Evolutionary conservation across 208 protist genomes (phyloP).

Genomic region (Crithidia acanthocephali): DNA sequence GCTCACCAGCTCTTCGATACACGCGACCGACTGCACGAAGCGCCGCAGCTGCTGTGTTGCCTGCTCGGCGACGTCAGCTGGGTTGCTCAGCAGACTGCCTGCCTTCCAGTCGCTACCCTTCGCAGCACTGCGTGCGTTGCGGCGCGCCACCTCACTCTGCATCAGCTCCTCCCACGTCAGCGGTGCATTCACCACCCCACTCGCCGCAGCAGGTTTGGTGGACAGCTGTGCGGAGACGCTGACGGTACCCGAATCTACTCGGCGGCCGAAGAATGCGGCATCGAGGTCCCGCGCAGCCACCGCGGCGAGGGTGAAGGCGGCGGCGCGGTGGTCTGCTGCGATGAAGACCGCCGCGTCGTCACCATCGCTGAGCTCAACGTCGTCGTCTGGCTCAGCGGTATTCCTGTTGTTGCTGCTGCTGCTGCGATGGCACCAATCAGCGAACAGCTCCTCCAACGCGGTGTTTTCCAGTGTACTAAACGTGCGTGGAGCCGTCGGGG

Average conservation of each 20-base stretch:
- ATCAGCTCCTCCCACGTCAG: constrained; percentile 73
- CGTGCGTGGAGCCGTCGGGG: constrained; percentile 43
- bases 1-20: constrained; percentile 67
- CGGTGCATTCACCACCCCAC: constrained; percentile 37
- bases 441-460: constrained; percentile 72
- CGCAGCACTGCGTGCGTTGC: constrained; percentile 20
- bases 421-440: constrained; percentile 41
- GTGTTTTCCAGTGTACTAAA: constrained; percentile 69
- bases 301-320: constrained; percentile 69
- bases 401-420: constrained; percentile 4
- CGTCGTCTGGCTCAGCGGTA: background rate
- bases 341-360: constrained; percentile 49
- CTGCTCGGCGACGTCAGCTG: constrained; percentile 39
- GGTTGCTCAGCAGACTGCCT: constrained; percentile 11
- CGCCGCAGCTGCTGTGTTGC: constrained; percentile 59
- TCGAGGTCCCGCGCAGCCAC: constrained; percentile 19
- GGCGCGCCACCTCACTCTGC: constrained; percentile 23
- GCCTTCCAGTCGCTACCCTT: too few species aligned
- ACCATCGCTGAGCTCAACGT: too few species aligned
- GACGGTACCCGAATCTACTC: background rate
- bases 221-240: too few species aligned
- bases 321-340: constrained; percentile 62
- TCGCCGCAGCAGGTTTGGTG: background rate
- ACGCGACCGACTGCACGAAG: constrained; percentile 62
- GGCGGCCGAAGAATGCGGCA: background rate